phyloP scores from a whole-genome alignment of 805 yeast genomes.

The Tanozyma kutaoensis region DNA sequence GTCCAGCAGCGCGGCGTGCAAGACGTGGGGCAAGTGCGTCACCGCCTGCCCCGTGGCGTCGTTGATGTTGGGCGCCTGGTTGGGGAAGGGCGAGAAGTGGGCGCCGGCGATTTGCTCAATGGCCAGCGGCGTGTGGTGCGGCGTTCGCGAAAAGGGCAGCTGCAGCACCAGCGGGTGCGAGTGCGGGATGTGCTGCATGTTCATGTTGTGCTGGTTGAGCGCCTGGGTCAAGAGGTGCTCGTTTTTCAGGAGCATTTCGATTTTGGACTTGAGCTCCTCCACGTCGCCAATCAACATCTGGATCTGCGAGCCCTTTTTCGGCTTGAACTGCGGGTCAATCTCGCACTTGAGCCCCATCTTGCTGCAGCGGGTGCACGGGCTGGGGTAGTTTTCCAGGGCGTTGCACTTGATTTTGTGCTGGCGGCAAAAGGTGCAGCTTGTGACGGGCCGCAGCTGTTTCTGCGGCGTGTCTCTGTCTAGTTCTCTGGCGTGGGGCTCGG shows the following conservation, averaged over 20 bases:
- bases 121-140: slow-evolving; percentile 1
- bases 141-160: neutral
- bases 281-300: slow-evolving; percentile 77
- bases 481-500: neutral
- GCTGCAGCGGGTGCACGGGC: slow-evolving; percentile 73
- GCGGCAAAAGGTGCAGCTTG: slow-evolving; percentile 88
- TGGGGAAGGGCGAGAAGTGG: slow-evolving; percentile 1
- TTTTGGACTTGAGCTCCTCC: slow-evolving; percentile 62
- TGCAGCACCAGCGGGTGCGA: slow-evolving; percentile 4
- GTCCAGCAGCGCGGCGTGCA: slow-evolving; percentile 13
- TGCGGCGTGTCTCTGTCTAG: neutral
- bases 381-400: slow-evolving; percentile 73
- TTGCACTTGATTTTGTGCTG: slow-evolving; percentile 92
- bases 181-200: slow-evolving; percentile 14
- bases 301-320: slow-evolving; percentile 84
- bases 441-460: slow-evolving; percentile 49
- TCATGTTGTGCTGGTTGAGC: slow-evolving; percentile 29
- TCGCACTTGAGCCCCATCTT: slow-evolving; percentile 72
- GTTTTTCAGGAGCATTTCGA: slow-evolving; percentile 49
- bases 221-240: slow-evolving; percentile 60
- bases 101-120: slow-evolving; percentile 6
- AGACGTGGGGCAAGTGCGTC: slow-evolving; percentile 8
- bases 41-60: slow-evolving; percentile 5
- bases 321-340: slow-evolving; percentile 83
- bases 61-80: slow-evolving; percentile 2